A percentile compares a stretch with the other conserved stretches of the same genome.
Conservation (phyloP, 257 asterid genomes). For the Sherardia arvensis region DNA sequence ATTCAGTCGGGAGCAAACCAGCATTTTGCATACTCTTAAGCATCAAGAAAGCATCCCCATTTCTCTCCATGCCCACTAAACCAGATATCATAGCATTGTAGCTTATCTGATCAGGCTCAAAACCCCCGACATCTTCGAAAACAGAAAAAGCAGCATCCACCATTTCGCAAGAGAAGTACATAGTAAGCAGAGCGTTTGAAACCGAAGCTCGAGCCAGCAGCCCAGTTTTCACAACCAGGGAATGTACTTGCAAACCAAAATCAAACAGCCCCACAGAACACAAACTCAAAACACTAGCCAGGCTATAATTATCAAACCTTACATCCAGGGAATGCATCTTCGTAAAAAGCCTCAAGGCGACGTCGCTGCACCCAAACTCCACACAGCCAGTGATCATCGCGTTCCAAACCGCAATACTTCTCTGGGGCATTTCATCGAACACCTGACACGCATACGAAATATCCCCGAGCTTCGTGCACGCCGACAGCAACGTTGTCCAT, state of each 20-base stretch:
- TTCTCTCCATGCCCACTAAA: constrained; percentile 43
- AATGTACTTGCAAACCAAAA: constrained; percentile 67
- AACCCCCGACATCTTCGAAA: constrained; percentile 42
- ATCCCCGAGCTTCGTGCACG: constrained; percentile 62
- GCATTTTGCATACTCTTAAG: constrained; percentile 45
- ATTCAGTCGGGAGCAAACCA: constrained; percentile 52
- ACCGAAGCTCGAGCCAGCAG: constrained; percentile 51
- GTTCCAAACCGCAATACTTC: constrained; percentile 67
- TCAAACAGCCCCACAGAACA: constrained; percentile 37
- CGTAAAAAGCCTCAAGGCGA: constrained; percentile 42
- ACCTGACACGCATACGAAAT: constrained; percentile 38
- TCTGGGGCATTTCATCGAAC: constrained; percentile 53
- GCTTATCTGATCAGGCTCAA: constrained; percentile 46
- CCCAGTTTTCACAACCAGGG: constrained; percentile 51
- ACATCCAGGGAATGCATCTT: constrained; percentile 55
- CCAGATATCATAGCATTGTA: constrained; percentile 64
- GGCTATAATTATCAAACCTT: constrained; percentile 52
- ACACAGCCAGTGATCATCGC: constrained; percentile 79
- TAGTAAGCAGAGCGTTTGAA: constrained; percentile 57
- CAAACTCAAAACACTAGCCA: constrained; percentile 67
- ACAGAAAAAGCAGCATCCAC: constrained; percentile 37
- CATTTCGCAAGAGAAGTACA: constrained; percentile 52
- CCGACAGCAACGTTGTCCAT: constrained; percentile 60
- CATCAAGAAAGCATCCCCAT: constrained; percentile 43
- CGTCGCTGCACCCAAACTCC: constrained; percentile 30